Base-by-base conservation (phyloP, 257 asterid species). In the Knoxia roxburghii region DNA sequence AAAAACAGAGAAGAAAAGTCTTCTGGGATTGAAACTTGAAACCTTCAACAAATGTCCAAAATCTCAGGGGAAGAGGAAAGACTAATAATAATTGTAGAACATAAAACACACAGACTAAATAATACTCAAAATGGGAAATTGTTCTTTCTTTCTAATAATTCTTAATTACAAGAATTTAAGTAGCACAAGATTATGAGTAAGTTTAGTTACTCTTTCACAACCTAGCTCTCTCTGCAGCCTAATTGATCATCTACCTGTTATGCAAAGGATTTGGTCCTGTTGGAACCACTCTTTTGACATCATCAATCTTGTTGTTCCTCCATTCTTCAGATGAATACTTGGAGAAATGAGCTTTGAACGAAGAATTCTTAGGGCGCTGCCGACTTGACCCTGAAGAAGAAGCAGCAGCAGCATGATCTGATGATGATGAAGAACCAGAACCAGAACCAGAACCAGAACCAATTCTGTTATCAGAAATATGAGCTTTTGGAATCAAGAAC, bases 191-290 rank as follows among this genome's bases (percentile, higher is more conserved):
- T 20, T 54, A 50, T 23, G 70, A 30, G 70, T n/a, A 66, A 51
- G 14, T 41, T 41, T 3, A 37, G 41, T 33, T 1, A 21, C 70
- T 35, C 62, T 39, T 40, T 13, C 41, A 3, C 41, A 3, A 37
- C 9, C 41, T 37, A 3, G 4, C 9, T 37, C 18, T 14, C 61
- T 15, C 7, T n/a, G n/a, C n/a, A 55, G 2, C 10, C 65, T 5
- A 24, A 26, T 35, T 50, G 32, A 46, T 64, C 24, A 30, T 64
- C 84, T 79, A 83, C 82, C 84, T 77, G 84, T 87, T 87, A 68
- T 85, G 91, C 80, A 87, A 69, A 8, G 91, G 95, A 80, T 87
- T 87, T 26, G 95, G 78, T 21, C 95, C 89, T 0, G 87, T 81
- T 13, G 95, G 95, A 54, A 87, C 87, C 59, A 70, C 65, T 5